Percentiles rank a stretch among this genome's conserved stretches.
phyloP scores from a whole-genome alignment of 2,329 filamentous ascomycete genomes.

The Hawksworthiomyces lignivorus region DNA sequence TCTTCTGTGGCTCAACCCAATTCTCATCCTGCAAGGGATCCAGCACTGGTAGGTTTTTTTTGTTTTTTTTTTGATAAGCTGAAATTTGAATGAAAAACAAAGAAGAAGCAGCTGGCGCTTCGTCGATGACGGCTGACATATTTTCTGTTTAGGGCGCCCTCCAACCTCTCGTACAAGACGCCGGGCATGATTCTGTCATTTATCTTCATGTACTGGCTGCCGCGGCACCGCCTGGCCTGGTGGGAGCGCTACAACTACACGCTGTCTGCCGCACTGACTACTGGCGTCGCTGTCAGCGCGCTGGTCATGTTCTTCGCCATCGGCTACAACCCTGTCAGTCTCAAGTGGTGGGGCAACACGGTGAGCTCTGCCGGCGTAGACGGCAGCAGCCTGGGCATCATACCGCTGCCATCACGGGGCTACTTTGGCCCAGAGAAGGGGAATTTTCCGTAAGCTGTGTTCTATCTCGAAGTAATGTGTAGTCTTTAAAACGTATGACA shows the following conservation, averaged over 20 bases:
- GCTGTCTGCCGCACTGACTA: conserved; percentile 33
- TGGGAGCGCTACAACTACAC: conserved; percentile 42
- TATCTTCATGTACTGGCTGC: conserved; percentile 37
- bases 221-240: conserved; percentile 30
- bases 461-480: too few relatives aligned
- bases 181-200: conserved; percentile 32
- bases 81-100: too few relatives aligned
- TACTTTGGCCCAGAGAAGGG: conserved; percentile 25
- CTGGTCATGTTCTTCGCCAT: conserved; percentile 37
- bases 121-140: too few relatives aligned
- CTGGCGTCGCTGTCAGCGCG: conserved; percentile 33
- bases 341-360: conserved; percentile 39
- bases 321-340: conserved; percentile 26
- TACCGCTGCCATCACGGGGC: conserved; percentile 23
- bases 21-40: conserved; percentile 32
- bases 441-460: conserved; percentile 7
- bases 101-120: too few relatives aligned
- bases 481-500: too few relatives aligned
- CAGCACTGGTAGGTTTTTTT: conserved; percentile 31
- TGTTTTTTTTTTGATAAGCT: too few relatives aligned
- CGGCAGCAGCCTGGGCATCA: conserved; percentile 19
- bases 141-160: too few relatives aligned
- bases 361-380: conserved; percentile 30
- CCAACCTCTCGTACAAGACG: conserved; percentile 35
- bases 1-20: conserved; percentile 33